phyloP scores from a whole-genome alignment of 306 rosid genomes.

The Trifolium subterraneum region DNA sequence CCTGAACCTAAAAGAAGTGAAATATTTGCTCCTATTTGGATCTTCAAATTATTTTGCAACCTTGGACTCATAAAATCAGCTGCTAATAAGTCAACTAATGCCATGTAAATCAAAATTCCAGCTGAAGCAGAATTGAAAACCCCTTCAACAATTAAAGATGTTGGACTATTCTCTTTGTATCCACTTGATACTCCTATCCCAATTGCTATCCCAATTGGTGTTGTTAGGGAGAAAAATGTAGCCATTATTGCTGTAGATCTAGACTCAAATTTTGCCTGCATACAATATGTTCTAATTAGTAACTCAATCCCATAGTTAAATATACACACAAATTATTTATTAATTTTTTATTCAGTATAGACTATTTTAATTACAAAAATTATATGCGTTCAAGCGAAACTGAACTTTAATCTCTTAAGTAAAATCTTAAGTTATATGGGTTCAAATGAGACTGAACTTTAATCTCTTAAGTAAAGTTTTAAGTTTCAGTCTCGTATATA shows the following conservation, averaged over 20 bases:
- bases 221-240: constrained; percentile 66
- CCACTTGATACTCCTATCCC: constrained; percentile 61
- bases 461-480: no score
- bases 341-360: neutral
- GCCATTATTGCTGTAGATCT: constrained; percentile 61
- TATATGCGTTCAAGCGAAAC: neutral
- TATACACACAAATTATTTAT: neutral
- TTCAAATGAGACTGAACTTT: no score
- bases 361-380: no score
- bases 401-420: no score
- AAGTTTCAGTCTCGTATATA: neutral
- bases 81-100: constrained; percentile 73
- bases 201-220: constrained; percentile 71
- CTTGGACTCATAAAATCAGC: constrained; percentile 76
- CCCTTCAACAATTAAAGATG: constrained; percentile 67
- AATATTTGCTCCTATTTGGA: constrained; percentile 57
- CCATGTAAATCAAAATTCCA: constrained; percentile 80
- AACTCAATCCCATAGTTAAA: neutral
- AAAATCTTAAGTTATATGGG: no score
- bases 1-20: constrained; percentile 77
- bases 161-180: constrained; percentile 57
- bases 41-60: constrained; percentile 56
- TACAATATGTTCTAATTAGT: constrained; percentile 6
- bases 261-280: constrained; percentile 66
- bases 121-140: constrained; percentile 66